Percentiles rank a stretch among this genome's conserved stretches.
Conservation (phyloP, 1,284 basidiomycete genomes). For the Ceratobasidium sp. region DNA sequence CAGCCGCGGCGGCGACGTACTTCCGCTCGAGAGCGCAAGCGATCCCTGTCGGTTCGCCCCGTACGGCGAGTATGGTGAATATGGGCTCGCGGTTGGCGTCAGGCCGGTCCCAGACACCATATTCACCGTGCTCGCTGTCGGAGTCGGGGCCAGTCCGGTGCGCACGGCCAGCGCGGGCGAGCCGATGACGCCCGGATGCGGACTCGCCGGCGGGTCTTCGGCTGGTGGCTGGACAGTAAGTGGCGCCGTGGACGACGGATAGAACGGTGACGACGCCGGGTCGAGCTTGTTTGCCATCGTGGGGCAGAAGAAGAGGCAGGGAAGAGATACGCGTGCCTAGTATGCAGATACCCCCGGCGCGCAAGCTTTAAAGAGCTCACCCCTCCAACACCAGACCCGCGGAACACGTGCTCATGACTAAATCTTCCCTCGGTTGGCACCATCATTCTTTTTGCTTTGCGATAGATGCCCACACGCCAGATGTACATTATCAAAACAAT, state of each 20-base stretch:
- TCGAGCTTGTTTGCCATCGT: slow-evolving; percentile 56
- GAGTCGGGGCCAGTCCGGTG: background rate
- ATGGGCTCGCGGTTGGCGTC: background rate
- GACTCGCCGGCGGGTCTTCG: background rate
- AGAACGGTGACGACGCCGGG: slow-evolving; percentile 81
- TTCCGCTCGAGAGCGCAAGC: background rate
- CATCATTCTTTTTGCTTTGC: background rate
- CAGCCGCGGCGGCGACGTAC: slow-evolving; percentile 4
- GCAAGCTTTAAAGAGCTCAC: slow-evolving; percentile 9
- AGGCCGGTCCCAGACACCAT: background rate
- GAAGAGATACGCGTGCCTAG: slow-evolving; percentile 2
- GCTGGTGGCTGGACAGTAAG: background rate
- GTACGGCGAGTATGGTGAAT: slow-evolving; percentile 28
- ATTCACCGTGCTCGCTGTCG: background rate
- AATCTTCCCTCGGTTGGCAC: slow-evolving; percentile 10
- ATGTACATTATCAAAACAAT: slow-evolving; percentile 22
- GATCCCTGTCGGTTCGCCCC: background rate
- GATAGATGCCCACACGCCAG: slow-evolving; percentile 9
- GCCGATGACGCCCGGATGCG: slow-evolving; percentile 11
- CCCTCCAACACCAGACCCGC: slow-evolving; percentile 17
- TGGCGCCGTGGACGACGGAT: slow-evolving; percentile 54
- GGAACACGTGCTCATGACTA: slow-evolving; percentile 31
- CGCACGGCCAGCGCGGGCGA: background rate
- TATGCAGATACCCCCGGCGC: background rate
- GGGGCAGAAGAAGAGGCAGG: background rate